Conservation (phyloP, 2,329 filamentous ascomycete species). For the Nemania bipapillata region DNA sequence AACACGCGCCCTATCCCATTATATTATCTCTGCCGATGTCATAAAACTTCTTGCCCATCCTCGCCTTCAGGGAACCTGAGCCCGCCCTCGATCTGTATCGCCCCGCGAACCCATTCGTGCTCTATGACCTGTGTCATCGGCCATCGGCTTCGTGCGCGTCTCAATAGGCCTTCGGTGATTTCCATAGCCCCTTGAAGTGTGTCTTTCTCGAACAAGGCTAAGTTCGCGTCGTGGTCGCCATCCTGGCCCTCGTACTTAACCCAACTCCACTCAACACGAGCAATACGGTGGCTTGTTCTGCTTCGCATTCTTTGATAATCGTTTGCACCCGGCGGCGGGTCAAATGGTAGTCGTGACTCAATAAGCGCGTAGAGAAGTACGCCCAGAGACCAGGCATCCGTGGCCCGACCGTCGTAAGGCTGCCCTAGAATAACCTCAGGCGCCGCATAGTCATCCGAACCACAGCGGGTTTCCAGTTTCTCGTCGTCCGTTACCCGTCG, state of each 20-base stretch:
- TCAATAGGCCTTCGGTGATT: conserved; percentile 85
- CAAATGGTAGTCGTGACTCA: conserved; percentile 92
- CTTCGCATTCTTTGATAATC: conserved; percentile 81
- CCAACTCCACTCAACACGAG: conserved; percentile 95
- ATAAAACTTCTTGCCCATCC: conserved; percentile 64
- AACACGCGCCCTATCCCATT: conserved; percentile 3
- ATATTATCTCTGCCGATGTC: conserved; percentile 35
- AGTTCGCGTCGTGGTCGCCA: conserved; percentile 81
- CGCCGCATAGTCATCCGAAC: conserved; percentile 95
- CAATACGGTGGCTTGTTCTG: conserved; percentile 91
- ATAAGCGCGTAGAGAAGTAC: conserved; percentile 93
- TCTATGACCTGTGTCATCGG: conserved; percentile 76
- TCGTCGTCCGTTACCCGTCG: conserved; percentile 86
- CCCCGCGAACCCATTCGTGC: conserved; percentile 79
- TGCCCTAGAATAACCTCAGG: conserved; percentile 96
- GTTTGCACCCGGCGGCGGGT: conserved; percentile 82
- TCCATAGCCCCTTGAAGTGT: conserved; percentile 79
- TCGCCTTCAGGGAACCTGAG: conserved; percentile 69
- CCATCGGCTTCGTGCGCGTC: conserved; percentile 82
- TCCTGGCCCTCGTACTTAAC: conserved; percentile 84
- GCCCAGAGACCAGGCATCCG: conserved; percentile 94
- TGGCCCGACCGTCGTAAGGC: conserved; percentile 89
- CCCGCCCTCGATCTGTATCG: conserved; percentile 74
- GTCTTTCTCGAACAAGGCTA: conserved; percentile 68
- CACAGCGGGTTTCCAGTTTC: conserved; percentile 90